Evolutionary conservation across 768 basidiomycete species (phyloP), one percentile per base, ranked within the genome.

Genomic region (Leccinum olivaceopallidum): DNA sequence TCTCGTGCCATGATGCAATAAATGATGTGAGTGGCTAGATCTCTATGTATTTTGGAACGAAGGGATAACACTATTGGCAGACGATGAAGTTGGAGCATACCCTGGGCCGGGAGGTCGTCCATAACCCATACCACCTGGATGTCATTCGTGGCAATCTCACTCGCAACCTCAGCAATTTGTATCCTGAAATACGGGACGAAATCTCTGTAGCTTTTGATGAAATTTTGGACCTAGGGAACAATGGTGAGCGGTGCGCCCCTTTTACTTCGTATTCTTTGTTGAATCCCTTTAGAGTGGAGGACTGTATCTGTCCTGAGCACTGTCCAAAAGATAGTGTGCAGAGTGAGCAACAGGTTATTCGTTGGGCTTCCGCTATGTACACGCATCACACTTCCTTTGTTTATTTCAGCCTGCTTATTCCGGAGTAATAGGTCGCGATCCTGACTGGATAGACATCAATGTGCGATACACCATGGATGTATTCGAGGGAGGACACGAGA

Each of bases 71-170:
- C 18, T 7, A 4, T 55, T 22, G 13, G 42, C 53, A 83, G 81
- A 36, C 62, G 1, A 24, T 81, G 12, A 77, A 79, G 32, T 60
- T 67, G 22, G 67, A 75, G 3, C 77, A 81, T 59, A 80, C 78
- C 2, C 49, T 84, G 1, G 76, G 77, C 0, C 62, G 61, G 2
- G 69, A 76, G 53, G 57, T 78, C 32, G 37, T 60, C n/a, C 53
- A 71, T 2, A 69, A 75, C 58, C 39, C 32, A 16, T 78, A 76
- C 53, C 79, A 79, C 52, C 52, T 67, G 12, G 50, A 60, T 6
- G 58, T 77, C 28, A 36, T 36, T 36, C 36, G 36, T 36, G 36
- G 36, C 13, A 36, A 36, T 36, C 36, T 36, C 36, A 36, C 36
- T 36, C 32, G 32, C 32, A 34, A 34, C 10, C 32, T 34, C 10